Conservation (phyloP, 257 asterid genomes). For the Prunella vulgaris region DNA sequence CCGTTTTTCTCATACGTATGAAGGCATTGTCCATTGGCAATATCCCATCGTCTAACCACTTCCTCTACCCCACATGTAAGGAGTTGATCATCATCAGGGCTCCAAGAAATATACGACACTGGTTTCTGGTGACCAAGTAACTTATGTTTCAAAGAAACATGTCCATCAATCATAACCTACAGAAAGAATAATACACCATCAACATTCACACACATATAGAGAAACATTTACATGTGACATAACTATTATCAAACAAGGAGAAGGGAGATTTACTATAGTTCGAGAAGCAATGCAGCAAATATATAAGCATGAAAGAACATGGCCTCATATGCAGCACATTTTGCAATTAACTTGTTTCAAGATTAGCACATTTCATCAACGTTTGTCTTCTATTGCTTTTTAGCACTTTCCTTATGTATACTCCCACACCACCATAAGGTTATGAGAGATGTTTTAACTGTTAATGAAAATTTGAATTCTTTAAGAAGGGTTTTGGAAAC, state of each 20-base stretch:
- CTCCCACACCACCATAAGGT: not conserved
- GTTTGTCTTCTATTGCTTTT: not conserved
- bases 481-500: not conserved
- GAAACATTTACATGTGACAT: not conserved
- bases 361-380: not conserved
- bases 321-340: not conserved
- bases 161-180: conserved; percentile 29
- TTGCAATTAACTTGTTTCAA: not conserved
- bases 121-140: conserved; percentile 61
- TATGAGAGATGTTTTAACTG: not conserved
- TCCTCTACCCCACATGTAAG: conserved; percentile 92
- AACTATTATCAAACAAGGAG: not conserved
- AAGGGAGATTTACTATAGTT: not conserved
- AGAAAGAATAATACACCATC: not conserved
- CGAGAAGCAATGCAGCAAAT: not conserved
- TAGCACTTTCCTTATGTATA: not conserved
- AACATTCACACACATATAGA: too few relatives aligned
- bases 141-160: conserved; percentile 22
- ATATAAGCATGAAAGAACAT: not conserved
- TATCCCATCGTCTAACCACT: conserved; percentile 76
- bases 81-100: conserved; percentile 67
- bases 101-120: conserved; percentile 75
- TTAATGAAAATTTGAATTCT: not conserved
- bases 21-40: conserved; percentile 68
- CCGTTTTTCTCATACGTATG: conserved; percentile 60